phyloP scores from a whole-genome alignment of 2,329 filamentous ascomycete species.

The Purpureocillium takamizusanense region DNA sequence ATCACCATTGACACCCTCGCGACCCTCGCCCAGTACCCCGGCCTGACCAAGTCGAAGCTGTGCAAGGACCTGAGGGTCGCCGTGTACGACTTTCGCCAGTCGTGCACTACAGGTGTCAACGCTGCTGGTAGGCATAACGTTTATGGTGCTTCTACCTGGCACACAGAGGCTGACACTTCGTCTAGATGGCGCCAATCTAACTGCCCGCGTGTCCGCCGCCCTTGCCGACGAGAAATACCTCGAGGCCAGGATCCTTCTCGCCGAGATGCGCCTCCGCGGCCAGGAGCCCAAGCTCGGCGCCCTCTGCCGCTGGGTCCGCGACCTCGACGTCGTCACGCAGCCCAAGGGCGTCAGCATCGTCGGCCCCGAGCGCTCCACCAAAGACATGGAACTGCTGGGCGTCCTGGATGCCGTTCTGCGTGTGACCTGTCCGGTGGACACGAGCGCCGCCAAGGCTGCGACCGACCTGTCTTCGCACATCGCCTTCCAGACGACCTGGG shows the following conservation, averaged over 20 bases:
- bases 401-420: conserved; percentile 57
- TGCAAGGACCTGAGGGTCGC: conserved; percentile 59
- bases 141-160: background rate
- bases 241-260: conserved; percentile 56
- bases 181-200: conserved; percentile 49
- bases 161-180: conserved; percentile 7
- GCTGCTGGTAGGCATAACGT: conserved; percentile 35
- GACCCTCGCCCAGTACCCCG: conserved; percentile 48
- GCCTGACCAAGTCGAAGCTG: conserved; percentile 57
- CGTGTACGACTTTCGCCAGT: conserved; percentile 60
- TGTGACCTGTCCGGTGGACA: conserved; percentile 53
- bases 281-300: conserved; percentile 60
- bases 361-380: conserved; percentile 26
- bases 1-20: conserved; percentile 56
- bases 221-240: conserved; percentile 55
- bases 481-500: conserved; percentile 51
- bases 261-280: conserved; percentile 60
- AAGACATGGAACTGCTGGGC: conserved; percentile 45
- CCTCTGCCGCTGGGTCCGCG: conserved; percentile 63
- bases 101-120: conserved; percentile 58
- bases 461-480: conserved; percentile 35
- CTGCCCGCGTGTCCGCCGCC: conserved; percentile 56
- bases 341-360: conserved; percentile 28
- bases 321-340: conserved; percentile 58
- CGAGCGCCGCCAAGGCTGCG: conserved; percentile 22